These are phyloP conservation scores for Starmerella powellii DNA, from an alignment of 805 yeast species.

Conservation along the genomic window DNA sequence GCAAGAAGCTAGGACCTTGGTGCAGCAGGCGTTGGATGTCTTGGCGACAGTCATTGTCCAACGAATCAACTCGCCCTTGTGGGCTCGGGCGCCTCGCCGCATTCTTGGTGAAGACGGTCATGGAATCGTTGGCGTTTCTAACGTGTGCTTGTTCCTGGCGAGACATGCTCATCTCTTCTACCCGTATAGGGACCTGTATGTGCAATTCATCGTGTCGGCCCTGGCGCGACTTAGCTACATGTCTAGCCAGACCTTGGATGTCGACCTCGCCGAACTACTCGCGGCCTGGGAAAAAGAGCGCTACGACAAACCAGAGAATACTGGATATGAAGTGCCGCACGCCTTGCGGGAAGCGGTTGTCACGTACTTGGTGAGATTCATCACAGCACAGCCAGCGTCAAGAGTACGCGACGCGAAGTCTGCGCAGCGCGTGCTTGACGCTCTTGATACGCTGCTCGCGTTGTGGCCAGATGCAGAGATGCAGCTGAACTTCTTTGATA, in stretches of 20 bases:
- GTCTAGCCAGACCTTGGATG: slow-evolving; percentile 75
- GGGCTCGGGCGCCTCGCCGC: slow-evolving; percentile 93
- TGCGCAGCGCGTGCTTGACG: slow-evolving; percentile 70
- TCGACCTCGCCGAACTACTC: slow-evolving; percentile 77
- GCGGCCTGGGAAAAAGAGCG: slow-evolving; percentile 58
- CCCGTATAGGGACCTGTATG: slow-evolving; percentile 76
- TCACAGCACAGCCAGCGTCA: slow-evolving; percentile 54
- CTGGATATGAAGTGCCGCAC: slow-evolving; percentile 48
- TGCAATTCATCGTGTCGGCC: slow-evolving; percentile 77
- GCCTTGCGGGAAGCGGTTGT: slow-evolving; percentile 81
- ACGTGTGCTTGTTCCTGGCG: slow-evolving; percentile 78
- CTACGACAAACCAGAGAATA: slow-evolving; percentile 10
- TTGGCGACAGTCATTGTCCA: slow-evolving; percentile 77
- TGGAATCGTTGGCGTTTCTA: slow-evolving; percentile 71
- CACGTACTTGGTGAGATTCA: slow-evolving; percentile 74
- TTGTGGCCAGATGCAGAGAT: slow-evolving; percentile 89
- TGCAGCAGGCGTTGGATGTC: slow-evolving; percentile 74
- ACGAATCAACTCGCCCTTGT: slow-evolving; percentile 47
- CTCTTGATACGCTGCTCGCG: slow-evolving; percentile 59
- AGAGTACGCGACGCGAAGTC: slow-evolving; percentile 65
- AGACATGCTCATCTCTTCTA: slow-evolving; percentile 76
- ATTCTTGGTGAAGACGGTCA: slow-evolving; percentile 83
- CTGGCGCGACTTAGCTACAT: slow-evolving; percentile 77
- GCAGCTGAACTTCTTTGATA: slow-evolving; percentile 74
- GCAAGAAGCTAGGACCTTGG: slow-evolving; percentile 69